A percentile compares a stretch with the other conserved stretches of the same genome.
Conservation (phyloP, 2,329 filamentous ascomycete species). For the Aspergillus pseudotamarii region DNA sequence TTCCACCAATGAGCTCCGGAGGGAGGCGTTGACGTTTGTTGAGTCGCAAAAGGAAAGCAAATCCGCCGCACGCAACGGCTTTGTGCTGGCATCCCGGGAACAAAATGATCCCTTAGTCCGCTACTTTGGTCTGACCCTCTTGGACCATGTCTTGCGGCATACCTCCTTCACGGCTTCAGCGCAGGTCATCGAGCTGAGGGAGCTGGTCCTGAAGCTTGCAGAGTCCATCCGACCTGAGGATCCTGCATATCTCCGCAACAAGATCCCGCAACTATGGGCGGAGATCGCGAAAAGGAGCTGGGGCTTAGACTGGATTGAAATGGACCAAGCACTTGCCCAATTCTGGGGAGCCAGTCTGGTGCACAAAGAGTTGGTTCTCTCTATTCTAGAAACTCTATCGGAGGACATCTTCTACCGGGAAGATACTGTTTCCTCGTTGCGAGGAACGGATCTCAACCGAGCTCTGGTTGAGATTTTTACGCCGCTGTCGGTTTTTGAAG, state of each 20-base stretch:
- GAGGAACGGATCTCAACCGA: constrained; percentile 81
- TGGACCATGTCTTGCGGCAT: constrained; percentile 88
- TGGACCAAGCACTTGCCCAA: constrained; percentile 81
- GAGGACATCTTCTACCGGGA: constrained; percentile 94
- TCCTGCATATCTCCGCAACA: constrained; percentile 84
- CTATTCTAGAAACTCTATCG: constrained; percentile 85
- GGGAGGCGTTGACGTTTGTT: constrained; percentile 81
- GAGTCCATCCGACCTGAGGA: constrained; percentile 71
- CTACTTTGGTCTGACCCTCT: constrained; percentile 88
- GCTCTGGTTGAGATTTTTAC: constrained; percentile 94
- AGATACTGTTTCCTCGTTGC: constrained; percentile 79
- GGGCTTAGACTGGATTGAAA: constrained; percentile 90
- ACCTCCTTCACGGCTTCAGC: constrained; percentile 71
- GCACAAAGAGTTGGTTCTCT: constrained; percentile 85
- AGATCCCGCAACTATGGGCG: constrained; percentile 91
- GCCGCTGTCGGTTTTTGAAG: constrained; percentile 71
- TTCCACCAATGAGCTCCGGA: constrained; percentile 78
- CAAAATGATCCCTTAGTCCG: constrained; percentile 79
- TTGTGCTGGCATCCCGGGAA: constrained; percentile 74
- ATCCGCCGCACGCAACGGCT: constrained; percentile 83
- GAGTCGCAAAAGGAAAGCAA: constrained; percentile 79
- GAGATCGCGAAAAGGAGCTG: constrained; percentile 92
- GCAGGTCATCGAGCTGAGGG: constrained; percentile 69
- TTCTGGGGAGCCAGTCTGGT: constrained; percentile 69
- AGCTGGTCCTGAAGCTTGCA: constrained; percentile 79